Conservation (phyloP, 2,329 filamentous ascomycete species). For the Scedosporium dehoogii region DNA sequence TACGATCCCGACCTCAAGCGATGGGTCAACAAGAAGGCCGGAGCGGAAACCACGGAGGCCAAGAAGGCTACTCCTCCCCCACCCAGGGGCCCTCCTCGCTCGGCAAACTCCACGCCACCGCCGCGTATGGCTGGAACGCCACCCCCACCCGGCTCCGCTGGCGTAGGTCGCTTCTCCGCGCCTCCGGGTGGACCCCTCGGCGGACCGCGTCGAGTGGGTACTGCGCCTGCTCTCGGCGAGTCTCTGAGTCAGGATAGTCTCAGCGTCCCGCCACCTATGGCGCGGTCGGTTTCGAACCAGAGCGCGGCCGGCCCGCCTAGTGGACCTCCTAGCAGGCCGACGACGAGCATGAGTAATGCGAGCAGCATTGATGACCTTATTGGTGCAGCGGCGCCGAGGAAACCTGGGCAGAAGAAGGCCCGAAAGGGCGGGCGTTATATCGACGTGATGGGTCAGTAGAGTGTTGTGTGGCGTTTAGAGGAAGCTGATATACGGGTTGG, state of each 20-base stretch:
- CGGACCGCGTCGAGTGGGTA: not conserved
- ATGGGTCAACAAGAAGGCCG: constrained; percentile 94
- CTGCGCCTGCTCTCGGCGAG: not conserved
- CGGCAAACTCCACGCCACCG: constrained; percentile 42
- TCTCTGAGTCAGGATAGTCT: constrained; percentile 14
- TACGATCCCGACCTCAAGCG: constrained; percentile 95
- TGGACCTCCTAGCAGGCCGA: constrained; percentile 57
- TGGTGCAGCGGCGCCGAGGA: constrained; percentile 61
- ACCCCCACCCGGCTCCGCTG: constrained; percentile 16
- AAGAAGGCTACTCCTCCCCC: constrained; percentile 68
- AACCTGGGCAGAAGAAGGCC: constrained; percentile 53
- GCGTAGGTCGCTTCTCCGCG: constrained; percentile 13
- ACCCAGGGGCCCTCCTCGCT: constrained; percentile 48
- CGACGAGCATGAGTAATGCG: constrained; percentile 81
- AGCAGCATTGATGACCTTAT: constrained; percentile 91
- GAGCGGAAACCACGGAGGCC: constrained; percentile 49
- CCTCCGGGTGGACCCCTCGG: constrained; percentile 9
- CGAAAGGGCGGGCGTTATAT: constrained; percentile 86
- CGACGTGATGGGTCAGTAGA: constrained; percentile 79
- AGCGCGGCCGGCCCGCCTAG: constrained; percentile 31
- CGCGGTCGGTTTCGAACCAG: constrained; percentile 36
- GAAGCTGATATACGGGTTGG: not conserved
- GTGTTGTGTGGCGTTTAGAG: not conserved
- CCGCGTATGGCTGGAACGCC: constrained; percentile 24
- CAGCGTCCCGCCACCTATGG: constrained; percentile 28